A percentile compares a stretch with the other conserved stretches of the same genome.
These are phyloP conservation scores for Penicillium paradoxum DNA, from an alignment of 495 filamentous ascomycete genomes.

Conservation along the genomic window DNA sequence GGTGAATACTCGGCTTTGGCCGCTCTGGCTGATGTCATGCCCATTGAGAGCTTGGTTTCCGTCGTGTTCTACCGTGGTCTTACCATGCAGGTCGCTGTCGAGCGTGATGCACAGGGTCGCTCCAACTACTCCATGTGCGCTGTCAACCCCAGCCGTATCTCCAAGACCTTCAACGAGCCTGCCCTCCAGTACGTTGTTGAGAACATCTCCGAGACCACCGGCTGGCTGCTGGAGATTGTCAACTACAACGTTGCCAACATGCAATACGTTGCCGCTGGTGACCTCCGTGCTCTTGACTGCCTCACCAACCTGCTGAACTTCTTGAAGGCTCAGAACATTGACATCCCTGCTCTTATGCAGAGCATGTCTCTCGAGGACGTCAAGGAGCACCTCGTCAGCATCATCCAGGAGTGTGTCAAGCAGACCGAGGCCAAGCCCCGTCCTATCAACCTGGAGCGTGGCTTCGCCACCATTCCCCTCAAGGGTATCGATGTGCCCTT, in stretches of 20 bases:
- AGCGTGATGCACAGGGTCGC: constrained; percentile 85
- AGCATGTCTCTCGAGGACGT: constrained; percentile 77
- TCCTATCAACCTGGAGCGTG: constrained; percentile 83
- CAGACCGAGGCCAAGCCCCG: constrained; percentile 81
- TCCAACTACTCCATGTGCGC: constrained; percentile 99
- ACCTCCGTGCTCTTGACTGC: constrained; percentile 91
- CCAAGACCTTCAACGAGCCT: constrained; percentile 95
- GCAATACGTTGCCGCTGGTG: constrained; percentile 98
- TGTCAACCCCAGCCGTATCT: constrained; percentile 95
- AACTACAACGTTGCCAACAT: constrained; percentile 98
- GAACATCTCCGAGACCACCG: constrained; percentile 85
- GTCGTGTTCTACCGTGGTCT: constrained; percentile 98
- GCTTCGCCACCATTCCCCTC: constrained; percentile 94
- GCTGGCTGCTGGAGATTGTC: constrained; percentile 96
- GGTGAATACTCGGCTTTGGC: constrained; percentile 98
- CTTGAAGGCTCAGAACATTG: constrained; percentile 90
- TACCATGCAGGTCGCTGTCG: constrained; percentile 99
- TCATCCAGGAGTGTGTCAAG: constrained; percentile 79
- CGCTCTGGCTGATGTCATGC: constrained; percentile 96
- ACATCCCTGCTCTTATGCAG: constrained; percentile 87
- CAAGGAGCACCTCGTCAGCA: constrained; percentile 75
- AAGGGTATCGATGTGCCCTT: constrained; percentile 97
- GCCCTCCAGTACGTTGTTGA: constrained; percentile 93
- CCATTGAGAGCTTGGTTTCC: constrained; percentile 95
- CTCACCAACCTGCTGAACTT: constrained; percentile 90